Evolutionary conservation across 176 grass and related monocot species (phyloP), one percentile per base, ranked within the genome.

Genomic region (Aegilops tauschii): DNA sequence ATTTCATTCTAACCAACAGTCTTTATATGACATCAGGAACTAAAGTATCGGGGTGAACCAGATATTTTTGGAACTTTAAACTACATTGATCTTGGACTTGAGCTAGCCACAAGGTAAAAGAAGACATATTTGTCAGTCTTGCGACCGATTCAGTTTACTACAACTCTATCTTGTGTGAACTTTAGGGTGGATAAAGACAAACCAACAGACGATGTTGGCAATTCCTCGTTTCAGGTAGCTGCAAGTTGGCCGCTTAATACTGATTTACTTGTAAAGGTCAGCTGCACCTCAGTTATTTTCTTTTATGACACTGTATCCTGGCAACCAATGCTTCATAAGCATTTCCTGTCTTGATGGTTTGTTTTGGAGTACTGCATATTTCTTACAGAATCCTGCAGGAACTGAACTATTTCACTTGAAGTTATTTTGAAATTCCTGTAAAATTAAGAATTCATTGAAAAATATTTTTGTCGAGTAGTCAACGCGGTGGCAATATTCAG

Each of bases 201-300:
- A 90, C 75, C 47, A 52, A 61, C 69, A 18, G 85, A 85, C 5
- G 28, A 65, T 68, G 61, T 65, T 16, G 84, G 86, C 42, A 76
- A 58, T 76, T 95, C 89, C 29, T 87, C 87, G 45, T 95, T 98
- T 85, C 93, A 95, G 67, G 80, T 95, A 84, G 95, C 93, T 56
- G 91, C 95, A 78, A 90, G 91, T 68, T 98, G 95, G 95, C 91
- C 95, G 1, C 47, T 49, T 89, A 89, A 89, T 79, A 92, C 93
- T 31, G 92, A 92, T 84, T 92, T 98, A 79, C 69, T 95, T 65
- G 12, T 98, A 95, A 98, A 69, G 93, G 95, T 98, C n/a, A 87
- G 66, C 47, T 5, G 4, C 47, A 49, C 47, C 47, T 49, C 47
- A 49, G 12, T 16, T 14, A 49, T 49, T 49, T 49, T 49, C 47